These are phyloP conservation scores for Sporobolomyces roseus DNA, from an alignment of 768 basidiomycete genomes.

Conservation along the genomic window DNA sequence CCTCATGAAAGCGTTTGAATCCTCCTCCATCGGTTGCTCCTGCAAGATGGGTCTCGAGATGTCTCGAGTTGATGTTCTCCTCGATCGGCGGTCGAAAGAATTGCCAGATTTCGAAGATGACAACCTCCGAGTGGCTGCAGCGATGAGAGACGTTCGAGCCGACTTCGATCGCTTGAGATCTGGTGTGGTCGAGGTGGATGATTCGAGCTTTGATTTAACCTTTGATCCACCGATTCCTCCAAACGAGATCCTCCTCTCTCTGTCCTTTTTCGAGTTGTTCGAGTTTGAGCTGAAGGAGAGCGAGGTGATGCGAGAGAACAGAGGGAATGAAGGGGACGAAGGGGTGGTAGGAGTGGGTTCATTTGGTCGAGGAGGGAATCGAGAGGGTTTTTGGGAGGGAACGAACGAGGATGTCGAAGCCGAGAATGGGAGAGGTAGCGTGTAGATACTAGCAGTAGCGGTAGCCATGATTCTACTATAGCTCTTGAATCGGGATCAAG, in stretches of 20 bases:
- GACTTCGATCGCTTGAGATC: conserved; percentile 22
- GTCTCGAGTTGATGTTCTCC: not conserved
- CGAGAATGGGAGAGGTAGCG: not conserved
- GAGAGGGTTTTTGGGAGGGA: not conserved
- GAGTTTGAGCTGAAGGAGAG: conserved; percentile 9
- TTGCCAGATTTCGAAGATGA: not conserved
- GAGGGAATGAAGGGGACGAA: conserved; percentile 7
- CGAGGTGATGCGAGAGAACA: conserved; percentile 2
- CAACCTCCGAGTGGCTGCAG: conserved; percentile 8
- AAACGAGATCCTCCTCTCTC: conserved; percentile 5
- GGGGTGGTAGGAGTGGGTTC: not conserved
- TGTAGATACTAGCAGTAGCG: too few species aligned
- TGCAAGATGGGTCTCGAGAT: conserved; percentile 3
- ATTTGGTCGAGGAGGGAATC: not conserved
- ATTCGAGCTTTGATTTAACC: not conserved
- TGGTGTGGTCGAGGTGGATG: too few species aligned
- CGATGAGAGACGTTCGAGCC: conserved; percentile 10
- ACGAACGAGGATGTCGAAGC: not conserved
- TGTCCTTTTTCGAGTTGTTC: not conserved
- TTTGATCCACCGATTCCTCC: not conserved
- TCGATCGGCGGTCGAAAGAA: not conserved
- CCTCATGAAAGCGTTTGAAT: not conserved
- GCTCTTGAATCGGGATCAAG: not conserved
- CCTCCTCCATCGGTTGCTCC: not conserved
- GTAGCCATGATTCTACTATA: not conserved